phyloP scores from a whole-genome alignment of 1,284 basidiomycete genomes.

The Earliella scabrosa region DNA sequence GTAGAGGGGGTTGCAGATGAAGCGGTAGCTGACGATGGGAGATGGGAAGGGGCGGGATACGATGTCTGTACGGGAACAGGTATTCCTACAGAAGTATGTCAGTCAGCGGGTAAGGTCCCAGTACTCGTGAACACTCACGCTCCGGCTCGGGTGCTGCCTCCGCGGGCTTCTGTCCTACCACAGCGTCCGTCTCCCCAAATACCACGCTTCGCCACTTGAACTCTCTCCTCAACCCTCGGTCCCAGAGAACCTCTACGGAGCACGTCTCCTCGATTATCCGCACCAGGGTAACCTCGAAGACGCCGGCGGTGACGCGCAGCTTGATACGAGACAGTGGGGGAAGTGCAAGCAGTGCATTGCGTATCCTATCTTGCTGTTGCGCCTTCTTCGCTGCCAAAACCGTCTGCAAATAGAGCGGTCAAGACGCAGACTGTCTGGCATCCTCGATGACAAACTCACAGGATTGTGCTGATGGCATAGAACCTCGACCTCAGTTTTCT shows the following conservation, averaged over 20 bases:
- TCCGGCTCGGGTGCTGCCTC: conserved; percentile 46
- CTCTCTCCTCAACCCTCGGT: conserved; percentile 67
- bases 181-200: conserved; percentile 51
- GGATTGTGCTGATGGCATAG: conserved; percentile 86
- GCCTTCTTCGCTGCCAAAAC: conserved; percentile 74
- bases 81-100: neutral
- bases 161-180: conserved; percentile 66
- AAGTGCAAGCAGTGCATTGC: conserved; percentile 68
- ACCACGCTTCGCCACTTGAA: conserved; percentile 83
- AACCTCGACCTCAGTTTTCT: conserved; percentile 72
- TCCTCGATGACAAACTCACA: conserved; percentile 48
- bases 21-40: neutral
- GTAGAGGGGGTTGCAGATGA: neutral
- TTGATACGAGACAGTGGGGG: conserved; percentile 76
- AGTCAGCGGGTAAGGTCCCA: neutral
- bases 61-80: conserved; percentile 24
- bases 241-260: conserved; percentile 82
- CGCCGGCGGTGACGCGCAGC: conserved; percentile 76
- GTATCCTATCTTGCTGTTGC: conserved; percentile 67
- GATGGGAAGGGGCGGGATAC: conserved; percentile 38
- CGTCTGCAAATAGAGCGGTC: conserved; percentile 46
- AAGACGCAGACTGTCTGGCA: neutral
- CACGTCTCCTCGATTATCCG: conserved; percentile 69
- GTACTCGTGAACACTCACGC: conserved; percentile 35
- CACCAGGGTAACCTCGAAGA: conserved; percentile 79